Conservation (phyloP, 306 rosid species). For the Acacia melanoxylon region DNA sequence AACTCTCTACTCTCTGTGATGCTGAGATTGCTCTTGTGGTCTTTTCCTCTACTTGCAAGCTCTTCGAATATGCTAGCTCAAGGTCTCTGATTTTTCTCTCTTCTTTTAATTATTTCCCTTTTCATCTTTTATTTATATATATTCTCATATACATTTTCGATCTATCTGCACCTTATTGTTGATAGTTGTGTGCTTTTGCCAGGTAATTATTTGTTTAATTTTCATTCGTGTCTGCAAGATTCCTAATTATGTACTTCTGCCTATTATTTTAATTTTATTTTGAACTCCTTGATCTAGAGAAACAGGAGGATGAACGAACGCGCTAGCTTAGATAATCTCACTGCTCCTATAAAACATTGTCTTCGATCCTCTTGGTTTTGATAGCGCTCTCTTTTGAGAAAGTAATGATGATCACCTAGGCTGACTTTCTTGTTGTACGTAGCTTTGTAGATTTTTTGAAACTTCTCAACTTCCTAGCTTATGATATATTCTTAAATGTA, state of each 20-base stretch:
- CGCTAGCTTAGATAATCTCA: background rate
- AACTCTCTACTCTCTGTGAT: constrained; percentile 52
- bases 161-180: background rate
- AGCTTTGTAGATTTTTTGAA: background rate
- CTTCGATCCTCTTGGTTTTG: background rate
- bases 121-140: background rate
- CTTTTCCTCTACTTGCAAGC: constrained; percentile 44
- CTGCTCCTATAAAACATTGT: background rate
- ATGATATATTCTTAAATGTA: background rate
- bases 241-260: background rate
- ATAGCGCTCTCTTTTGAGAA: background rate
- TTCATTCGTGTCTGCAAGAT: background rate
- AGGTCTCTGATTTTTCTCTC: constrained; percentile 15
- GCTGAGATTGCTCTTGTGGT: constrained; percentile 45
- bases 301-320: background rate
- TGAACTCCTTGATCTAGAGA: background rate
- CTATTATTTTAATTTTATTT: background rate
- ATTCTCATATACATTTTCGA: background rate
- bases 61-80: constrained; percentile 42
- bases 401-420: background rate
- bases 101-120: background rate
- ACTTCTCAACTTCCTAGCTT: background rate
- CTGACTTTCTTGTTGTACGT: background rate
- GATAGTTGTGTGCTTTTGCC: background rate
- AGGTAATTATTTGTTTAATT: background rate